A percentile compares a stretch with the other conserved stretches of the same genome.
Conservation (phyloP, 2,329 filamentous ascomycete species). For the Lasiodiplodia citricola region DNA sequence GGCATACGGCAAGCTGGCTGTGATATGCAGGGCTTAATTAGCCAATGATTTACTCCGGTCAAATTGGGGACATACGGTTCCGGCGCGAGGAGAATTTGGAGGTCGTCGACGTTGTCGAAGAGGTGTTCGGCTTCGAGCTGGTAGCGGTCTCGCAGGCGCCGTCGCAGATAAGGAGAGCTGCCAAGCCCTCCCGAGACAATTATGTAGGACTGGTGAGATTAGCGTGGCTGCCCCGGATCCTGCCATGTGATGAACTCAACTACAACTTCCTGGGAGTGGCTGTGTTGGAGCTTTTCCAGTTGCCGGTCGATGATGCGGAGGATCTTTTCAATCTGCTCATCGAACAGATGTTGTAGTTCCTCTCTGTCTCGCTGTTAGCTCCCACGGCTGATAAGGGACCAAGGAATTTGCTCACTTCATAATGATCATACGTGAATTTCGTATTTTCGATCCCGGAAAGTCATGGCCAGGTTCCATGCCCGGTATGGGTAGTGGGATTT, state of each 20-base stretch:
- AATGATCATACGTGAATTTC: constrained; percentile 25
- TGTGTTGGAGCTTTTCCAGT: constrained; percentile 28
- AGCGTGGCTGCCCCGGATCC: not conserved
- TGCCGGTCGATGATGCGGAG: constrained; percentile 32
- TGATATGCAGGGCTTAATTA: not conserved
- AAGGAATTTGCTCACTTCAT: not conserved
- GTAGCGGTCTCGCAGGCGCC: constrained; percentile 33
- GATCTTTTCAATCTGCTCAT: constrained; percentile 31
- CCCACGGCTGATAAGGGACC: not conserved
- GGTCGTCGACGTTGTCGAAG: not conserved
- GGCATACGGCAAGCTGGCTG: constrained; percentile 54
- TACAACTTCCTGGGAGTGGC: constrained; percentile 27
- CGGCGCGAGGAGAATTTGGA: constrained; percentile 33
- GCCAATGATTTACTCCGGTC: not conserved
- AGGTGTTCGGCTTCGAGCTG: constrained; percentile 15
- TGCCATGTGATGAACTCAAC: not conserved
- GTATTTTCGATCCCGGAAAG: not conserved
- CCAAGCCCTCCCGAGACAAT: constrained; percentile 44
- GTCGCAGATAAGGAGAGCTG: constrained; percentile 40
- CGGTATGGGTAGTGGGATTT: not conserved
- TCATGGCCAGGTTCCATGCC: not conserved
- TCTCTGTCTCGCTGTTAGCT: not conserved
- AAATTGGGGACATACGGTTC: constrained; percentile 40
- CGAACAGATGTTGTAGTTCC: constrained; percentile 31
- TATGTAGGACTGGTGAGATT: constrained; percentile 30